Percentiles rank a stretch among this genome's conserved stretches.
phyloP scores from a whole-genome alignment of 176 grass and related monocot genomes.

The Avena sativa region DNA sequence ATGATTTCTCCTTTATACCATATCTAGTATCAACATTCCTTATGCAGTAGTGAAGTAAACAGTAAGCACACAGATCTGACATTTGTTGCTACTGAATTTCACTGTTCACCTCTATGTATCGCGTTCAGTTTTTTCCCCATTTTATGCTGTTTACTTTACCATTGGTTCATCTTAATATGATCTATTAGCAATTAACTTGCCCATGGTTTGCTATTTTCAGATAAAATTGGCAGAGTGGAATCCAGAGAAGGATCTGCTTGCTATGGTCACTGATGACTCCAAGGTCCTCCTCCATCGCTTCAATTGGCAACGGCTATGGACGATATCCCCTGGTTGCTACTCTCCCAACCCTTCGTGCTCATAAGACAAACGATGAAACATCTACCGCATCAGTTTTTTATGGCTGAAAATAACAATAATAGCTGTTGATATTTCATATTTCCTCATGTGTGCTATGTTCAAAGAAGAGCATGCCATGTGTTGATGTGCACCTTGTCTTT shows the following conservation, averaged over 20 bases:
- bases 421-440: neutral
- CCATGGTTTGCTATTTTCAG: conserved; percentile 47
- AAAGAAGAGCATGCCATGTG: neutral
- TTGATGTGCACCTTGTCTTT: neutral
- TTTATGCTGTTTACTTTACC: neutral
- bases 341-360: neutral
- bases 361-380: neutral
- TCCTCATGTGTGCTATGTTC: neutral
- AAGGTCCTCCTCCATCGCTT: conserved; percentile 94
- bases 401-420: neutral
- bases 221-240: conserved; percentile 96
- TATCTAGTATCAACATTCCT: neutral
- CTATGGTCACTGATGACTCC: conserved; percentile 91
- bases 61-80: neutral
- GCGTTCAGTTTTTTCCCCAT: neutral
- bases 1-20: neutral
- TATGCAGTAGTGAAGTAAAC: neutral
- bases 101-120: neutral
- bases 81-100: conserved; percentile 10
- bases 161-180: conserved; percentile 12
- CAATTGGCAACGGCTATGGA: conserved; percentile 99
- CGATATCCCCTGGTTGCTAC: conserved; percentile 68
- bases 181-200: neutral
- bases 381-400: neutral
- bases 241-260: conserved; percentile 96